Percentiles rank a stretch among this genome's conserved stretches.
Conservation (phyloP, 805 yeast genomes). For the Lachancea lanzarotensis region DNA sequence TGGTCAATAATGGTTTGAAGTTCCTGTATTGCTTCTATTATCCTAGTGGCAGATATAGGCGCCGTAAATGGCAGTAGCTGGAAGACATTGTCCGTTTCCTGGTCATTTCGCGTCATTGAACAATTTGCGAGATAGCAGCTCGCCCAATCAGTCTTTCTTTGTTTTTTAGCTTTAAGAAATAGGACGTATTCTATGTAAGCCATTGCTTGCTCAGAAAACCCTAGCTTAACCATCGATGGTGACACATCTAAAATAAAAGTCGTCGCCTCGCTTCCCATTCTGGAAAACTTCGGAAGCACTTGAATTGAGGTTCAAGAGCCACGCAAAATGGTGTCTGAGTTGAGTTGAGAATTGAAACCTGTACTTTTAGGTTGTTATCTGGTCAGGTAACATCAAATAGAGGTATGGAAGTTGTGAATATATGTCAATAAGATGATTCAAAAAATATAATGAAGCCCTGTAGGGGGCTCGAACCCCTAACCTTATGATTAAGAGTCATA, state of each 20-base stretch:
- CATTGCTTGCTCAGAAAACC: slow-evolving; percentile 12
- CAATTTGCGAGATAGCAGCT: slow-evolving; percentile 20
- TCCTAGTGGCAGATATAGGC: slow-evolving; percentile 17
- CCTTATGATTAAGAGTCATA: slow-evolving; percentile 25
- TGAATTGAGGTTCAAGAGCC: neutral
- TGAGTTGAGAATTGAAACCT: no score
- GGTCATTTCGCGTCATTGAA: slow-evolving; percentile 13
- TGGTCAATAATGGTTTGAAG: slow-evolving; percentile 10
- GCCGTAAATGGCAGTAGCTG: slow-evolving; percentile 18
- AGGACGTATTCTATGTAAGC: slow-evolving; percentile 26
- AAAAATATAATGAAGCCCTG: slow-evolving; percentile 16
- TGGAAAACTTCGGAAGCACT: neutral
- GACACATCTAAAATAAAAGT: slow-evolving; percentile 26
- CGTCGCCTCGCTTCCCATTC: slow-evolving; percentile 22
- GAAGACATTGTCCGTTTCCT: slow-evolving; percentile 18
- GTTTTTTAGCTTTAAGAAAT: slow-evolving; percentile 22
- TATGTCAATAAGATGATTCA: neutral
- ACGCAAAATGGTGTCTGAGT: neutral
- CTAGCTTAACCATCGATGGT: slow-evolving; percentile 14
- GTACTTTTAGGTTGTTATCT: neutral
- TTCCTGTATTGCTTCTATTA: slow-evolving; percentile 9
- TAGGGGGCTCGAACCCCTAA: slow-evolving; percentile 26
- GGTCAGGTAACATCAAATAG: neutral
- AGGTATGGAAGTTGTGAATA: neutral
- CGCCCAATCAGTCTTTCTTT: slow-evolving; percentile 29